Evolutionary conservation across 768 basidiomycete species (phyloP).

Genomic region (Kwoniella mangroviensis): DNA sequence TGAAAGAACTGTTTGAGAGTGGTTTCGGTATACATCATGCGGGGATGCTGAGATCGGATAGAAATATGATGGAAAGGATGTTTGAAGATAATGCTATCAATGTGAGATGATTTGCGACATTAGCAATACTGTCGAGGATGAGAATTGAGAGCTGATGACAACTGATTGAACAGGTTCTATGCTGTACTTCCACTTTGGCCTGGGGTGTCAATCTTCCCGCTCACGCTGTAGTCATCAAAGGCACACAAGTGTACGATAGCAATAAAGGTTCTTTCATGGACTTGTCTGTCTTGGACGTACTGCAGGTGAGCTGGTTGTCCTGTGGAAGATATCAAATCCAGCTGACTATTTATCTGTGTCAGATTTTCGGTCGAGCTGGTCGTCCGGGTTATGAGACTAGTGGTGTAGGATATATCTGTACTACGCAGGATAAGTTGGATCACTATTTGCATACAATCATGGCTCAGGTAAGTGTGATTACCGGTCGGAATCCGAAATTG

Average conservation of each 20-base stretch:
- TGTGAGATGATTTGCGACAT: constrained; percentile 60
- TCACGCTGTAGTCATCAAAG: constrained; percentile 96
- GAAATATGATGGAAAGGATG: constrained; percentile 93
- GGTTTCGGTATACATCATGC: constrained; percentile 99
- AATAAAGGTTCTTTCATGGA: constrained; percentile 87
- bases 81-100: constrained; percentile 91
- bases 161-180: constrained; percentile 71
- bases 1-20: constrained; percentile 87
- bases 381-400: constrained; percentile 69
- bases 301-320: constrained; percentile 61
- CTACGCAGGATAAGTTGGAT: constrained; percentile 85
- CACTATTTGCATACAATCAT: constrained; percentile 88
- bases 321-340: background rate
- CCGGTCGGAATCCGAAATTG: background rate
- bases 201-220: constrained; percentile 99
- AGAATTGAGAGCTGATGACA: too few relatives aligned
- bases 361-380: constrained; percentile 97
- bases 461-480: constrained; percentile 68
- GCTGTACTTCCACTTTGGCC: constrained; percentile 96
- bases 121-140: too few relatives aligned
- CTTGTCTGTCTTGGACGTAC: constrained; percentile 88
- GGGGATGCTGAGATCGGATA: constrained; percentile 91
- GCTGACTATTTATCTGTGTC: background rate
- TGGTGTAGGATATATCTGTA: constrained; percentile 96
- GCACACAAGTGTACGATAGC: constrained; percentile 94